Base-by-base conservation (phyloP, 1,284 basidiomycete species). In the Caloboletus firmus region DNA sequence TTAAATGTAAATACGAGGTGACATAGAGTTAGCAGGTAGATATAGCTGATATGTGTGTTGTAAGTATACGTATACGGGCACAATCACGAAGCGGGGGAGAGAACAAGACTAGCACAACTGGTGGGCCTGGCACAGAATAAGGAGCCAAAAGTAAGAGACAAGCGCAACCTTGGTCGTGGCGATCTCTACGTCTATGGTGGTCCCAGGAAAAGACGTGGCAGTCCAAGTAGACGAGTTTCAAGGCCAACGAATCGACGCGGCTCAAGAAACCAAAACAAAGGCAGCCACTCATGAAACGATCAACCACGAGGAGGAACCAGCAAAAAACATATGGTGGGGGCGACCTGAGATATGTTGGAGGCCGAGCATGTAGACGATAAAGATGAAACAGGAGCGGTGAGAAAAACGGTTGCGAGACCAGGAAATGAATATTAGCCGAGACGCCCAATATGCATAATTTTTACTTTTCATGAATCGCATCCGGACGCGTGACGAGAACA, bases 321-420 rank as follows among this genome's bases (percentile, higher is more conserved):
- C 10, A 35, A 26, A 40, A 18, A 18, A 43, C 42, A 39, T 26
- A 52, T 31, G 44, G 41, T n/a, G 42, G 41, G 32, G 52, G 45
- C 68, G 69, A 64, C 67, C 70, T 65, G 49, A 54, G 67, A 71
- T 70, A 71, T 71, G 70, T 66, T 66, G 65, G 47, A 72, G 67
- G 63, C 55, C 65, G 66, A 57, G 45, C 40, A 59, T 37, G 52
- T 37, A 59, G 57, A 67, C 49, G 45, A 50, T 24, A 49, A 37
- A 45, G 49, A 45, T 32, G 51, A 56, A 56, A 52, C 52, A 54
- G 41, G 45, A 59, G 50, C 36, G 51, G 52, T 45, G 45, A 45
- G 39, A n/a, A 47, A 54, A 52, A 52, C 51, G 51, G 17, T 11
- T 28, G 46, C 39, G 49, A 53, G 41, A 54, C 36, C 52, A 26